Evolutionary conservation across 2,329 filamentous ascomycete genomes (phyloP), one percentile per base, ranked within the genome.

Genomic region (Fusarium decemcellulare): DNA sequence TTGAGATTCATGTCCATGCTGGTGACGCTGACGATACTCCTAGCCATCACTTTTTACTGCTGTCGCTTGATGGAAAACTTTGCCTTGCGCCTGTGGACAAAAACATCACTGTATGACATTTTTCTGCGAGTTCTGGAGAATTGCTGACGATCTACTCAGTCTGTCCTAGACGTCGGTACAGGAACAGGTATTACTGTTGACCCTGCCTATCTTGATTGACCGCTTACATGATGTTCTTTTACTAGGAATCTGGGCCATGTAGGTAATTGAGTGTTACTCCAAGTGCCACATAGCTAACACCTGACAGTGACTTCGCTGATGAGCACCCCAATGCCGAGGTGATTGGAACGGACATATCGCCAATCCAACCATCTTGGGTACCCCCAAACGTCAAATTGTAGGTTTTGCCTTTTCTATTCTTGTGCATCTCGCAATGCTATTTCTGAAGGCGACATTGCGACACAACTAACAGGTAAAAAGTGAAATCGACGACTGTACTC

Each of bases 161-260:
- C 54, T 8, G 43, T 39, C 15, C 34, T 57, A 15, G 54, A 57
- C 29, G 34, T 57, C 15, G 54, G 54, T 14, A 57, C 54, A 6
- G 54, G 54, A 40, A 57, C 54, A 48, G 53, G 53, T 56, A 14
- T 8, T 40, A 16, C 12, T n/a, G 11, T 9, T 12, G 9, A n/a
- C 4, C 15, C 11, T 2, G 14, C 2, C 1, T 8, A 1, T 16
- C 15, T 43, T 11, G 15, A n/a, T 34, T 39, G 12, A 36, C 16
- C 10, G 8, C 11, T 18, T 12, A 34, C 32, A 34, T 12, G 11
- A 5, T 11, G 1, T 16, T 16, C 8, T 47, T 47, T 14, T n/a
- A 52, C 29, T 6, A 56, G 54, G 54, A 12, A 48, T 57, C 15
- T 57, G 54, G 54, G 54, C 54, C 14, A 40, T 57, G 54, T 48